Conservation (phyloP, 2,329 filamentous ascomycete genomes). For the Aspergillus sp. region DNA sequence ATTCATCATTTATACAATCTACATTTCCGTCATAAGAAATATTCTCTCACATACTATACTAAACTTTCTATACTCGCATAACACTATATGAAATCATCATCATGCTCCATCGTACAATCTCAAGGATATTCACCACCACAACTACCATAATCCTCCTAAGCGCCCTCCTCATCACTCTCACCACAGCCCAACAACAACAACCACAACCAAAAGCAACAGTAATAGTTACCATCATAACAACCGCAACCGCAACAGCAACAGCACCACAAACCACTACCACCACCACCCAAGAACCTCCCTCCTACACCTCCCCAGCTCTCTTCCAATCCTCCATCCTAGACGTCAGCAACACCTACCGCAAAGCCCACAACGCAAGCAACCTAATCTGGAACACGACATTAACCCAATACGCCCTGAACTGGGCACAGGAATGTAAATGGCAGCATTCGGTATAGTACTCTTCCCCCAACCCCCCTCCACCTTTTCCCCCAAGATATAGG, state of each 20-base stretch:
- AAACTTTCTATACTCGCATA: too few relatives aligned
- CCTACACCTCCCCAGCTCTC: conserved; percentile 45
- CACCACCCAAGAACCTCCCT: conserved; percentile 28
- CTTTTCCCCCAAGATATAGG: too few relatives aligned
- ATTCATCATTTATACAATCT: not conserved
- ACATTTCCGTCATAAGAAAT: too few relatives aligned
- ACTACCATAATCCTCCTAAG: not conserved
- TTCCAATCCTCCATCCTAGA: conserved; percentile 61
- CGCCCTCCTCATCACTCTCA: conserved; percentile 1
- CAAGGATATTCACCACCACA: not conserved
- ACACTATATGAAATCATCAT: too few relatives aligned
- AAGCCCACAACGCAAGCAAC: conserved; percentile 60
- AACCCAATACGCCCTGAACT: conserved; percentile 56
- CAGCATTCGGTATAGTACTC: conserved; percentile 39
- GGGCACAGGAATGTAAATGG: conserved; percentile 48
- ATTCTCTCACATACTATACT: too few relatives aligned
- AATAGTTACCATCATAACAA: conserved; percentile 20
- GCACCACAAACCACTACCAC: conserved; percentile 25
- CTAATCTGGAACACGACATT: conserved; percentile 68
- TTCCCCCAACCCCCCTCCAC: not conserved
- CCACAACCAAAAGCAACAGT: conserved; percentile 12
- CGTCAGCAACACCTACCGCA: conserved; percentile 67
- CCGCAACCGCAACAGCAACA: conserved; percentile 6
- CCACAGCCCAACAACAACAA: not conserved
- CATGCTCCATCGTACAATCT: too few relatives aligned